Conservation (phyloP, 1,284 basidiomycete species). For the Stereum hirsutum region DNA sequence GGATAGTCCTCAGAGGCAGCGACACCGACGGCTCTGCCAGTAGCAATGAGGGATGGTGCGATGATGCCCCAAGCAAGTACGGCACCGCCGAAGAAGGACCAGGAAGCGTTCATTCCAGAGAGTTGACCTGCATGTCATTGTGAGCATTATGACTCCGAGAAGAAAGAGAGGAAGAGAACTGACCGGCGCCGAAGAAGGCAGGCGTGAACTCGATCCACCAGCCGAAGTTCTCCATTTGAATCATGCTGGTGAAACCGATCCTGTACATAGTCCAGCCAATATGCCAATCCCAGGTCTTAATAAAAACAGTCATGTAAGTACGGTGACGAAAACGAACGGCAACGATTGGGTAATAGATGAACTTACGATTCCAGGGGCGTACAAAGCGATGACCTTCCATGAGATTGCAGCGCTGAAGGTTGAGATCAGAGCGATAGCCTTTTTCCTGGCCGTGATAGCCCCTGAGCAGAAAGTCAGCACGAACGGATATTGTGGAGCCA, state of each 20-base stretch:
- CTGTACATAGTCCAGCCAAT: constrained; percentile 57
- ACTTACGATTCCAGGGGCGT: constrained; percentile 41
- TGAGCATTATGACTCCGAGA: too few relatives aligned
- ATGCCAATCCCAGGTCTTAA: constrained; percentile 51
- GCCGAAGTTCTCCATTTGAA: constrained; percentile 48
- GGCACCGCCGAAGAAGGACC: constrained; percentile 52
- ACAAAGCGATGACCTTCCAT: constrained; percentile 49
- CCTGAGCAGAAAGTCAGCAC: too few relatives aligned
- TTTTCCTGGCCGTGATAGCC: constrained; percentile 46
- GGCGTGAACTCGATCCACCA: constrained; percentile 40
- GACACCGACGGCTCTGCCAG: constrained; percentile 38
- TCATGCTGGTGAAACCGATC: constrained; percentile 52
- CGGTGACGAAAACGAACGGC: background rate
- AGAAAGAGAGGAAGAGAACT: constrained; percentile 67
- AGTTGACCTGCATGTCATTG: too few relatives aligned
- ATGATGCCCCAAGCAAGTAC: constrained; percentile 61
- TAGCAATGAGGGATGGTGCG: constrained; percentile 44
- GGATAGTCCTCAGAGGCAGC: constrained; percentile 33
- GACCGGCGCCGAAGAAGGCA: constrained; percentile 20
- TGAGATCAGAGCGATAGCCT: constrained; percentile 41
- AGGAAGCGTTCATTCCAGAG: constrained; percentile 55
- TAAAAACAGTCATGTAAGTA: background rate
- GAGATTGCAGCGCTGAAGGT: constrained; percentile 41
- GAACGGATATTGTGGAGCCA: too few relatives aligned
- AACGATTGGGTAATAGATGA: background rate